Base-by-base conservation (phyloP, 768 basidiomycete genomes). In the Tremella mesenterica region DNA sequence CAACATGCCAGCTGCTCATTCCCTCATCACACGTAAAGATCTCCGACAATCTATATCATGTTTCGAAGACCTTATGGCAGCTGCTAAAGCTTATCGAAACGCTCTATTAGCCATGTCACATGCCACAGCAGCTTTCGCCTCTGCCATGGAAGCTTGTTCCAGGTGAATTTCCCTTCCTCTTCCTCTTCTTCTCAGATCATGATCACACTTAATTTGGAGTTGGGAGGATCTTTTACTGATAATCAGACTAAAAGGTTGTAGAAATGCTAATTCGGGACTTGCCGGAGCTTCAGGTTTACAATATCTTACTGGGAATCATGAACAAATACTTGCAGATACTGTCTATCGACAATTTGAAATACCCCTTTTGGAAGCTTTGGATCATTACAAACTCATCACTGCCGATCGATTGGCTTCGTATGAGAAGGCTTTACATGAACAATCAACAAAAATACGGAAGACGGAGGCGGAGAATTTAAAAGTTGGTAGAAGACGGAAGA, bases 231-330 rank as follows among this genome's bases (percentile, higher is more conserved):
- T 4, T 85, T n/a, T n/a, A n/a, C 85, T 20, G 78, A 80, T 21
- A 33, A 44, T 1, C 51, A 68, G 70, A 44, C 58, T 70, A 26
- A 70, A 70, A 58, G 66, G 68, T 5, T 65, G 64, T 43, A 53
- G 64, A 23, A 54, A 54, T 14, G 53, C 86, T 10, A 85, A 65
- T 28, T 61, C 85, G 21, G 79, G 86, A 54, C 76, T 93, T 41
- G 86, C 89, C 65, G 89, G 87, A 26, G 83, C 86, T 25, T 83
- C 86, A 18, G 91, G 92, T 4, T 75, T 96, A 39, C 88, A 93
- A 72, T 86, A 92, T 72, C 80, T 96, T 59, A 84, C 93, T 61
- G 83, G 85, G 46, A 93, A 92, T 70, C 88, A 92, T 60, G 90
- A 87, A 81, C 88, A 90, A 72, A 82, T 96, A 53, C 76, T 96